Evolutionary conservation across 169 alveolate species (phyloP).

Genomic region (Eimeria falciformis): DNA sequence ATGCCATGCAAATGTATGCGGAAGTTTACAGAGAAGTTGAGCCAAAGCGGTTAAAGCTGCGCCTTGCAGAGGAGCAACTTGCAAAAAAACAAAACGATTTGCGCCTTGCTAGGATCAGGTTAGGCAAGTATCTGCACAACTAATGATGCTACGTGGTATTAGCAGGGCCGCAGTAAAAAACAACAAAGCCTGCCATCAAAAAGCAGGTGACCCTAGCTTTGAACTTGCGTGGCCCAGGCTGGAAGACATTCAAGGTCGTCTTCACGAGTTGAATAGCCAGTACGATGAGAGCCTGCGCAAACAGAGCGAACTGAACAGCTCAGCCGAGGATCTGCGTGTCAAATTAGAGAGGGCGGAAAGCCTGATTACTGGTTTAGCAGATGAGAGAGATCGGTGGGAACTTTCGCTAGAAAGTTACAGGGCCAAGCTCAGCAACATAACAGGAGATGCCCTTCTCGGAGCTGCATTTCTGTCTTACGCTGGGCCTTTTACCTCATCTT

Average conservation of each 20-base stretch:
- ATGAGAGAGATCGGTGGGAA: conserved; percentile 96
- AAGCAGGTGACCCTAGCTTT: too few species aligned
- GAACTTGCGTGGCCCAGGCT: too few species aligned
- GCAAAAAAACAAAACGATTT: conserved; percentile 81
- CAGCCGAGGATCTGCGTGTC: conserved; percentile 85
- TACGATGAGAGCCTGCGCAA: conserved; percentile 90
- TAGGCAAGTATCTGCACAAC: too few species aligned
- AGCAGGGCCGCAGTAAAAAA: too few species aligned
- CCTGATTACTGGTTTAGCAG: conserved; percentile 93
- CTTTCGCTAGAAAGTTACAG: conserved; percentile 89
- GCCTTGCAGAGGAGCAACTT: conserved; percentile 92
- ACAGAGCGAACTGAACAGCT: conserved; percentile 89
- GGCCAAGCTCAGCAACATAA: conserved; percentile 87
- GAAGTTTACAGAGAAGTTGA: conserved; percentile 97
- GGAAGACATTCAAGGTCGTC: conserved; percentile 87
- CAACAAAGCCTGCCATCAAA: too few species aligned
- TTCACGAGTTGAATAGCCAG: conserved; percentile 89
- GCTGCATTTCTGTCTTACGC: conserved; percentile 95
- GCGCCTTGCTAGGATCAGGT: conserved; percentile 80
- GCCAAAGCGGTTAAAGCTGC: conserved; percentile 95
- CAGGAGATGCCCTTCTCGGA: conserved; percentile 90
- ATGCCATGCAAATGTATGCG: conserved; percentile 96
- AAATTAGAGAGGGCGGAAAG: conserved; percentile 96
- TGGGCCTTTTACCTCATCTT: conserved; percentile 95
- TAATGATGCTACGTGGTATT: too few species aligned